A percentile compares a stretch with the other conserved stretches of the same genome.
Evolutionary conservation across 495 filamentous ascomycete genomes (phyloP).

Genomic region (Diplogelasinospora grovesii): DNA sequence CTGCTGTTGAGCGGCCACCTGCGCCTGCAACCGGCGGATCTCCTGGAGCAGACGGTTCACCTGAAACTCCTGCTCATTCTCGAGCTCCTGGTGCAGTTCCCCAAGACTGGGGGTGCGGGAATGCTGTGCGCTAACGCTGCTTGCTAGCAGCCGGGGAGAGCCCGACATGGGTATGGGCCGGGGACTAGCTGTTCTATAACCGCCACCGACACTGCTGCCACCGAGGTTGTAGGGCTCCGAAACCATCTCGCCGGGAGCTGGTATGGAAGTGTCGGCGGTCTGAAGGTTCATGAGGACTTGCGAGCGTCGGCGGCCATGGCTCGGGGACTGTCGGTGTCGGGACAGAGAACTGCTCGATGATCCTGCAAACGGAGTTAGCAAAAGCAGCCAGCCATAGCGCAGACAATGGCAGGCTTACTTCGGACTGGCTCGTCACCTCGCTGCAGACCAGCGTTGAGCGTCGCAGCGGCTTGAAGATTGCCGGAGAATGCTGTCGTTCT

Average conservation of each 20-base stretch:
- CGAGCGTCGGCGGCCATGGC: constrained; percentile 56
- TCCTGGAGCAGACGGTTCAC: constrained; percentile 87
- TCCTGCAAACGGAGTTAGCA: constrained; percentile 23
- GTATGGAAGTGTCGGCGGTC: constrained; percentile 58
- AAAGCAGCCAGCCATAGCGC: not conserved
- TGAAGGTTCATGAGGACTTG: constrained; percentile 67
- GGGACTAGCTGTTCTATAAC: constrained; percentile 50
- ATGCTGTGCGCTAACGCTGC: constrained; percentile 55
- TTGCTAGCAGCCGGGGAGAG: constrained; percentile 50
- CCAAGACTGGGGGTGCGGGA: constrained; percentile 69
- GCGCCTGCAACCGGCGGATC: constrained; percentile 81
- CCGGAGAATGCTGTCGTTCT: constrained; percentile 57
- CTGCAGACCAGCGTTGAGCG: constrained; percentile 64
- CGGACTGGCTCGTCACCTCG: constrained; percentile 49
- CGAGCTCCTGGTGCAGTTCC: constrained; percentile 92
- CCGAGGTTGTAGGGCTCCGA: constrained; percentile 29
- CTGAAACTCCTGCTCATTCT: constrained; percentile 92
- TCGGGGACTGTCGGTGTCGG: constrained; percentile 49
- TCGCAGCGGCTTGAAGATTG: constrained; percentile 59
- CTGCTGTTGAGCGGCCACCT: constrained; percentile 56
- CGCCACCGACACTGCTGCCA: constrained; percentile 21
- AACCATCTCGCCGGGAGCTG: constrained; percentile 58
- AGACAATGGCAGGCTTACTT: constrained; percentile 30
- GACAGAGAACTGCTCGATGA: constrained; percentile 49
- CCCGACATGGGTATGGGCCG: constrained; percentile 48